These are phyloP conservation scores for Hygrophila difformis DNA, from an alignment of 257 asterid genomes.

Conservation along the genomic window DNA sequence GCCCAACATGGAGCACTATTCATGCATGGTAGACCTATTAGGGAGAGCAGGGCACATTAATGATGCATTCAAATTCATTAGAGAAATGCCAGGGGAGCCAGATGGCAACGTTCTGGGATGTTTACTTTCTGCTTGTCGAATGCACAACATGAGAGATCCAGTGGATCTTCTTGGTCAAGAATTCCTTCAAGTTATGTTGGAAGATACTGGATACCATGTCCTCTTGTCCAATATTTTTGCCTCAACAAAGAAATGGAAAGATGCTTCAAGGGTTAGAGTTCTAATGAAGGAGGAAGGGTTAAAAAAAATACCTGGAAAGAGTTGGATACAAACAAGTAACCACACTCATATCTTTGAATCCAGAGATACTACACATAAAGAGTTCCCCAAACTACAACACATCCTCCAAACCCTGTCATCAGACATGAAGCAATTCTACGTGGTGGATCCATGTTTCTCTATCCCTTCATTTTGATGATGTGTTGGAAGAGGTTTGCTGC, in stretches of 20 bases:
- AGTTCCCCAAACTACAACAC: constrained; percentile 17
- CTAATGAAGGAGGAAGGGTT: constrained; percentile 27
- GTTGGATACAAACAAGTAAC: constrained; percentile 26
- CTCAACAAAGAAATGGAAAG: constrained; percentile 31
- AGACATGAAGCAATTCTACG: constrained; percentile 20
- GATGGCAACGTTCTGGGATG: constrained; percentile 26
- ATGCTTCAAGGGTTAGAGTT: constrained; percentile 27
- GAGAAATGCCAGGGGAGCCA: constrained; percentile 23
- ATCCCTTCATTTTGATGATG: background rate
- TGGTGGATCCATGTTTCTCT: constrained; percentile 8
- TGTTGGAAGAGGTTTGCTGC: background rate
- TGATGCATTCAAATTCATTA: constrained; percentile 26
- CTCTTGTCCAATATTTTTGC: constrained; percentile 34
- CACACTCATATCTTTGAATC: constrained; percentile 26
- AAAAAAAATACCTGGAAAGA: constrained; percentile 26
- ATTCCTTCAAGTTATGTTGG: constrained; percentile 19
- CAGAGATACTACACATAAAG: constrained; percentile 22
- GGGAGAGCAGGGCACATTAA: constrained; percentile 33
- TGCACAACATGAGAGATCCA: constrained; percentile 15
- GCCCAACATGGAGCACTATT: constrained; percentile 31
- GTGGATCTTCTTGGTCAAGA: constrained; percentile 17
- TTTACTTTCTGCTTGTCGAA: constrained; percentile 33
- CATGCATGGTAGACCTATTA: constrained; percentile 37
- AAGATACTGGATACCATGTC: constrained; percentile 26
- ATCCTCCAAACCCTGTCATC: constrained; percentile 13